phyloP scores from a whole-genome alignment of 169 alveolate species.

The Cryptosporidium sp. region DNA sequence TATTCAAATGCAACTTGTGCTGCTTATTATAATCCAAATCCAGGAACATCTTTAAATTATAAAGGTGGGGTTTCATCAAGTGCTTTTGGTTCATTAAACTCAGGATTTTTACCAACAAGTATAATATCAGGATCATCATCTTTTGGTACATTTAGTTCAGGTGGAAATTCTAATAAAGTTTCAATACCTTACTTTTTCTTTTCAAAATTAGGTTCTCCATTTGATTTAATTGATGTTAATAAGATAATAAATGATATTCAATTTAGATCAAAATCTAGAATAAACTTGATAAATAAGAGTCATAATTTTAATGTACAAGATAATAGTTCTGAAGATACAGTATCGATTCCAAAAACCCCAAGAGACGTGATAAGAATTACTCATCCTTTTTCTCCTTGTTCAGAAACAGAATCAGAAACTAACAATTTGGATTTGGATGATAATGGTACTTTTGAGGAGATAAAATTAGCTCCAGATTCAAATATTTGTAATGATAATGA shows the following conservation, averaged over 20 bases:
- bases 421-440: neutral
- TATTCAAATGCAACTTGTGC: constrained; percentile 50
- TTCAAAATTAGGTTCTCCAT: constrained; percentile 68
- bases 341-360: neutral
- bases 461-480: neutral
- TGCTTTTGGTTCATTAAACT: constrained; percentile 16
- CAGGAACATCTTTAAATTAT: neutral
- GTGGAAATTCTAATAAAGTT: constrained; percentile 6
- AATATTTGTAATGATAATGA: neutral
- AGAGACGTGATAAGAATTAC: constrained; percentile 9
- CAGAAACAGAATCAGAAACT: neutral
- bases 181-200: constrained; percentile 70
- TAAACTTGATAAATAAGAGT: neutral
- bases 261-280: constrained; percentile 24
- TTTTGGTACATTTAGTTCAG: constrained; percentile 5
- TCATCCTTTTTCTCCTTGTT: constrained; percentile 25
- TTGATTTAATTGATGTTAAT: constrained; percentile 55
- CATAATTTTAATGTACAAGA: neutral
- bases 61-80: neutral
- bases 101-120: neutral
- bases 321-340: neutral
- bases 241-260: constrained; percentile 55
- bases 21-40: constrained; percentile 69
- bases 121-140: constrained; percentile 23
- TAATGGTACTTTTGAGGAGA: constrained; percentile 2